Evolutionary conservation across 306 rosid species (phyloP).

Genomic region (Lotus japonicus): DNA sequence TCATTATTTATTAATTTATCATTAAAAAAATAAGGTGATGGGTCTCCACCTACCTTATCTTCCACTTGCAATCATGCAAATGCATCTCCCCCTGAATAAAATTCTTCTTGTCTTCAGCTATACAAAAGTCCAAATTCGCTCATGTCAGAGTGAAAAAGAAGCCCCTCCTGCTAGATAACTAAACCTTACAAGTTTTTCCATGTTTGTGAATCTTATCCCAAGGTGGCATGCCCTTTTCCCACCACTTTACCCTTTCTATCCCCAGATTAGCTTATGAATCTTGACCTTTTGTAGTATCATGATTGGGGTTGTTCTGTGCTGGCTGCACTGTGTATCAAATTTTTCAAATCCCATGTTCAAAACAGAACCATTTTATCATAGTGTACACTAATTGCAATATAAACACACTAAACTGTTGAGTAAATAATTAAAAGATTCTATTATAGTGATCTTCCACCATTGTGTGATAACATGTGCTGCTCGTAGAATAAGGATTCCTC

Average conservation of each 20-base stretch:
- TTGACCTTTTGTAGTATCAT: not conserved
- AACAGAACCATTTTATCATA: not conserved
- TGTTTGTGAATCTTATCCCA: conserved; percentile 26
- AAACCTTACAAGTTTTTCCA: conserved; percentile 12
- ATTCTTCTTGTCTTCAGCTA: conserved; percentile 43
- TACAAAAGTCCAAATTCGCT: conserved; percentile 51
- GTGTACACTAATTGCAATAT: not conserved
- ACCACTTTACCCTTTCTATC: not conserved
- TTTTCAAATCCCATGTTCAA: not conserved
- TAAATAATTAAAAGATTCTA: not conserved
- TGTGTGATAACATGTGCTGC: not conserved
- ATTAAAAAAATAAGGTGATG: conserved; percentile 18
- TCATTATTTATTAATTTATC: not conserved
- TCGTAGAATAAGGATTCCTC: not conserved
- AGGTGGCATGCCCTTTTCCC: not conserved
- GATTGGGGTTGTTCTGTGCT: too few species aligned
- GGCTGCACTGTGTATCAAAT: not conserved
- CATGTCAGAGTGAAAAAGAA: conserved; percentile 17
- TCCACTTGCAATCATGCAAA: conserved; percentile 44
- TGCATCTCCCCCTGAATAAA: conserved; percentile 36
- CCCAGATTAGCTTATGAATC: not conserved
- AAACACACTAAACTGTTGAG: not conserved
- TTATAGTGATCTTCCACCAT: not conserved
- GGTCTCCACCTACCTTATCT: conserved; percentile 37
- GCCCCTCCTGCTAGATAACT: conserved; percentile 8